These are phyloP conservation scores for Neolentinus lepideus DNA, from an alignment of 1,284 basidiomycete species.

Conservation along the genomic window DNA sequence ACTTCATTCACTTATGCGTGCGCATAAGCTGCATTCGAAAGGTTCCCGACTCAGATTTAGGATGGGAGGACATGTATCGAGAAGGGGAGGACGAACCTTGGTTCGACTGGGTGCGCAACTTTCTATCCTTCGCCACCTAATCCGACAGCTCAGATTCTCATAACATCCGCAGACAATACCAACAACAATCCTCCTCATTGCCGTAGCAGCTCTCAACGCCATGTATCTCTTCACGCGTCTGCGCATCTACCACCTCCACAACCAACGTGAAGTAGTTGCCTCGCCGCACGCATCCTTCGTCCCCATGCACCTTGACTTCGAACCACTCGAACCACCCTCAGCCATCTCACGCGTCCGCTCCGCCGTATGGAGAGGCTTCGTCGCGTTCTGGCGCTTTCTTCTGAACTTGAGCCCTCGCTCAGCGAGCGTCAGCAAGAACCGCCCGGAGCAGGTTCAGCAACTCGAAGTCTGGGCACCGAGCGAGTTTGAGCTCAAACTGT, in stretches of 20 bases:
- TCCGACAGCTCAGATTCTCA: slow-evolving; percentile 4
- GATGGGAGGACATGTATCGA: slow-evolving; percentile 71
- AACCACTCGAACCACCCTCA: slow-evolving; percentile 32
- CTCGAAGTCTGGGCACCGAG: slow-evolving; percentile 74
- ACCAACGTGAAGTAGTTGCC: slow-evolving; percentile 51
- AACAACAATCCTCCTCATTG: slow-evolving; percentile 44
- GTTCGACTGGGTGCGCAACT: slow-evolving; percentile 68
- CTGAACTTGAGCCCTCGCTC: slow-evolving; percentile 52
- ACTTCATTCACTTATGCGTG: slow-evolving; percentile 59
- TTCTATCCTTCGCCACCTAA: not conserved
- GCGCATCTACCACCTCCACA: slow-evolving; percentile 58
- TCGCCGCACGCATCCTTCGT: slow-evolving; percentile 65
- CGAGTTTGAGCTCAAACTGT: slow-evolving; percentile 61
- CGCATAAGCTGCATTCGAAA: slow-evolving; percentile 50
- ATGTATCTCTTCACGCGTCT: slow-evolving; percentile 63
- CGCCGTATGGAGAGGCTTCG: slow-evolving; percentile 40
- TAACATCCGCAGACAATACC: slow-evolving; percentile 46
- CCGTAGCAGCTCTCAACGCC: slow-evolving; percentile 44
- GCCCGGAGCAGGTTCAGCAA: slow-evolving; percentile 47
- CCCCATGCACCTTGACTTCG: slow-evolving; percentile 37
- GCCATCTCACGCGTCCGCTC: slow-evolving; percentile 26
- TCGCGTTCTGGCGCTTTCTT: slow-evolving; percentile 57
- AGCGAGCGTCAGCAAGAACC: slow-evolving; percentile 28
- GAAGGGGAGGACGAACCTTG: slow-evolving; percentile 57
- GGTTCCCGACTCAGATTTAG: slow-evolving; percentile 56